Percentiles rank a stretch among this genome's conserved stretches.
Conservation (phyloP, 352 stramenopile genomes). For the Halophytophthora polymorphica region DNA sequence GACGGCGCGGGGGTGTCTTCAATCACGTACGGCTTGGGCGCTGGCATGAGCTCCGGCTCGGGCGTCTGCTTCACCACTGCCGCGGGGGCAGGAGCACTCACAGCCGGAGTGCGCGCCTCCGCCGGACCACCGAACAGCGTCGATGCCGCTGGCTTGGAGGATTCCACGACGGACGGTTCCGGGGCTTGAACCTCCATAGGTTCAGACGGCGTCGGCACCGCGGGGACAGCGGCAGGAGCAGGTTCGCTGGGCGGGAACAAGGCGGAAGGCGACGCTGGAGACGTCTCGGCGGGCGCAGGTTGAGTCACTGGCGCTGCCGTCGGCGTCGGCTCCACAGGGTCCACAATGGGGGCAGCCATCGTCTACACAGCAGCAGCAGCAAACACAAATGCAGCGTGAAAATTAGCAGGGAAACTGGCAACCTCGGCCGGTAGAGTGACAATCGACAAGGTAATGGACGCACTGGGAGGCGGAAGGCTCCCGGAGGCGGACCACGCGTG, state of each 20-base stretch:
- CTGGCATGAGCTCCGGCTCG: slow-evolving; percentile 21
- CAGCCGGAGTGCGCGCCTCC: not conserved
- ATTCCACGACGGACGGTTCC: slow-evolving; percentile 8
- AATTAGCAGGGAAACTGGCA: not conserved
- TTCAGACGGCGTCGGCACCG: slow-evolving; percentile 1
- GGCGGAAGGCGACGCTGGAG: not conserved
- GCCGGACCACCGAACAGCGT: slow-evolving; percentile 20
- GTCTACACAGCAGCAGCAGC: slow-evolving; percentile 21
- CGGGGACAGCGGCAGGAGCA: not conserved
- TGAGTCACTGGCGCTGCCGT: slow-evolving; percentile 8
- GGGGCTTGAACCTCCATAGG: slow-evolving; percentile 10
- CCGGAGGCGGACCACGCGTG: slow-evolving; percentile 47
- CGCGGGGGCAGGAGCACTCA: slow-evolving; percentile 1
- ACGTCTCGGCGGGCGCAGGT: not conserved
- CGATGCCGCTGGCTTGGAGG: slow-evolving; percentile 5
- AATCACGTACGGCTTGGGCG: slow-evolving; percentile 35
- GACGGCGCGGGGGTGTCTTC: slow-evolving; percentile 23
- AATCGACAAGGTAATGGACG: slow-evolving; percentile 1
- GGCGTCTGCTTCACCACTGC: slow-evolving; percentile 18
- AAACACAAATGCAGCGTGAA: slow-evolving; percentile 5
- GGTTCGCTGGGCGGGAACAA: slow-evolving; percentile 3
- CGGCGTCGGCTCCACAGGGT: slow-evolving; percentile 22
- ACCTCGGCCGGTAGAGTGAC: too few species aligned
- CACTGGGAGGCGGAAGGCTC: slow-evolving; percentile 60
- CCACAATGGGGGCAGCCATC: slow-evolving; percentile 34